Base-by-base conservation (phyloP, 1,284 basidiomycete species). In the Tilletia indica region DNA sequence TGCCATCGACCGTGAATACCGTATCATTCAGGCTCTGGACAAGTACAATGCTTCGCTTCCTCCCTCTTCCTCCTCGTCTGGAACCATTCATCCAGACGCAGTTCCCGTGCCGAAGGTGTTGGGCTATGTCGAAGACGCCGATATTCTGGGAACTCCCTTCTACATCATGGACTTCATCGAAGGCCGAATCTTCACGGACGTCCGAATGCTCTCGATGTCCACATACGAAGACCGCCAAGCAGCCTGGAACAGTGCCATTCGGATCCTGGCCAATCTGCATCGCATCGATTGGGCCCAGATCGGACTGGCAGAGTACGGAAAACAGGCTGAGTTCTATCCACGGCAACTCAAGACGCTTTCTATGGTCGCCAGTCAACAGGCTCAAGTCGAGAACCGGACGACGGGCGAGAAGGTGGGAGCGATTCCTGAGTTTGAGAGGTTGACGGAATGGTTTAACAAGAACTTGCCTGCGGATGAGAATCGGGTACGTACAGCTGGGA, bases 111-210 rank as follows among this genome's bases (percentile, higher is more conserved):
- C 95, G 0, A 88, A 90, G 78, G 93, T 94, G 0, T 91, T 92
- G 77, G 87, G 90, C 49, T 87, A 97, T 0, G 97, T 78, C 64
- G 73, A 76, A 48, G 92, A 97, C 81, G 86, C 80, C 39, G 81
- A 85, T 1, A 88, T 97, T 25, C 88, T 96, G n/a, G 96, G 94
- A 0, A 93, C 93, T 42, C 89, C 92, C 0, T 98, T 97, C 86
- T 98, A 97, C 84, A 88, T 98, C 49, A 97, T 97, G 95, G 91
- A 96, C 83, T 97, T 92, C 83, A 83, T 97, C 68, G 69, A 84
- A 64, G 96, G 95, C 0, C 88, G 96, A 58, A 96, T 97, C 81
- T 97, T 97, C 85, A 92, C 92, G 6, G 91, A 97, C 84, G 87
- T 89, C 14, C 86, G 89, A 70, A 91, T 97, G 89, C 78, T 71